Base-by-base conservation (phyloP, 228 moss, liverwort and hornwort species). In the Sphagnum fallax region DNA sequence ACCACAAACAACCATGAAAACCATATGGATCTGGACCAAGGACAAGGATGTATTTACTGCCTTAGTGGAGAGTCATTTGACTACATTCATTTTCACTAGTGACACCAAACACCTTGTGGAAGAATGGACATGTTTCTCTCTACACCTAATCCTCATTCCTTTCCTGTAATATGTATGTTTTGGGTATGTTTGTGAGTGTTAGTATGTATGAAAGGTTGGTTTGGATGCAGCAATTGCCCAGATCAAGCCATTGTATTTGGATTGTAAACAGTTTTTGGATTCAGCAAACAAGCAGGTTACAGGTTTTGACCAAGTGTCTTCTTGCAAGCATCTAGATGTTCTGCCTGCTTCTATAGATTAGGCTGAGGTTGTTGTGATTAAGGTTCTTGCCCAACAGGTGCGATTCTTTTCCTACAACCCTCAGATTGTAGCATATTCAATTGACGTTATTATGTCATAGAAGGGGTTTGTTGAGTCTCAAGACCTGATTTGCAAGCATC, bases 11-110 rank as follows among this genome's bases (percentile, higher is more conserved):
- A 32, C 32, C 32, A 32, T 32, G 32, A 83, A 79, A 67, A 75
- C 52, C 14, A 80, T 84, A 12, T 84, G 83, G 83, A 55, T 84
- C 11, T 80, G 83, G 83, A 84, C 83, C 57, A 68, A 55, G 69
- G 79, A 75, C 66, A 84, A 84, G 69, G 83, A 84, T 63, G 83
- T 84, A 48, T 79, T 80, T 79, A 84, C 77, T 49, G 77, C 83
- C 6, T 79, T 75, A 18, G 80, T 84, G 15, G 83, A 84, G 64
- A 50, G 83, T 51, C 77, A 77, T 51, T 84, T 79, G 83, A 84
- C 57, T 66, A 84, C 80, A 4, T 84, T 84, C 67, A 69, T 84
- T 32, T 84, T 84, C 18, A 66, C 68, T 52, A 69, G 77, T 57
- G 65, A 61, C 15, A 77, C 69, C 14, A 67, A 84, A 67, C 66